Evolutionary conservation across 805 yeast genomes (phyloP).

Genomic region (Myxozyma sirexii): DNA sequence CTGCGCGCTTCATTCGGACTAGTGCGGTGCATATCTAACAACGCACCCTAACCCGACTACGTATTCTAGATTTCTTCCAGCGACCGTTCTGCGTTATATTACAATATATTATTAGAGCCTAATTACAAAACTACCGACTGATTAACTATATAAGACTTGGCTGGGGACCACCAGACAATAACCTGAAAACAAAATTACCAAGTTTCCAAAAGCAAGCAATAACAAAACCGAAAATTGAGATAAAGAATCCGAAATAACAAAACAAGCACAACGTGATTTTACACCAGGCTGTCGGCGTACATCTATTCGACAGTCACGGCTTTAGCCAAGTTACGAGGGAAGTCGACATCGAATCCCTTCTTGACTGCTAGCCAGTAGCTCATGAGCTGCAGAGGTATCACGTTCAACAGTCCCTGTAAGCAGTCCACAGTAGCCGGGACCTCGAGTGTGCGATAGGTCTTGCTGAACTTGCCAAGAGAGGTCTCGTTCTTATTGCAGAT

Average conservation of each 20-base stretch:
- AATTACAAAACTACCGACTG: background rate
- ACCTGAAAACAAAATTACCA: background rate
- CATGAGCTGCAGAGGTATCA: slow-evolving; percentile 92
- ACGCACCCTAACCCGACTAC: background rate
- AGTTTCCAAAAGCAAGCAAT: background rate
- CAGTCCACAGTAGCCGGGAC: slow-evolving; percentile 97
- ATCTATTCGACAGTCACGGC: slow-evolving; percentile 93
- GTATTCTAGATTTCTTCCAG: background rate
- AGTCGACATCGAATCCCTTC: slow-evolving; percentile 95
- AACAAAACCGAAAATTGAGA: background rate
- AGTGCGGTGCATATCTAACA: background rate
- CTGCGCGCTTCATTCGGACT: background rate
- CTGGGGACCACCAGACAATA: no score
- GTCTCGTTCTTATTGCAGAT: slow-evolving; percentile 83
- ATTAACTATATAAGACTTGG: no score
- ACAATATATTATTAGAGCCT: background rate
- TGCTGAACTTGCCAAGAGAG: slow-evolving; percentile 42
- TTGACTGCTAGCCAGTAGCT: slow-evolving; percentile 95
- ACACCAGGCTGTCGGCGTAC: no score
- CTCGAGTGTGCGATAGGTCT: slow-evolving; percentile 57
- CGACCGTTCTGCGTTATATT: background rate
- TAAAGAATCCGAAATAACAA: background rate
- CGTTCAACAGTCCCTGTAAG: slow-evolving; percentile 92
- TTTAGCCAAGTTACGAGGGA: slow-evolving; percentile 98
- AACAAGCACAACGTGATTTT: background rate